These are phyloP conservation scores for Fusarium sp. DNA, from an alignment of 2,329 filamentous ascomycete genomes.

Conservation along the genomic window DNA sequence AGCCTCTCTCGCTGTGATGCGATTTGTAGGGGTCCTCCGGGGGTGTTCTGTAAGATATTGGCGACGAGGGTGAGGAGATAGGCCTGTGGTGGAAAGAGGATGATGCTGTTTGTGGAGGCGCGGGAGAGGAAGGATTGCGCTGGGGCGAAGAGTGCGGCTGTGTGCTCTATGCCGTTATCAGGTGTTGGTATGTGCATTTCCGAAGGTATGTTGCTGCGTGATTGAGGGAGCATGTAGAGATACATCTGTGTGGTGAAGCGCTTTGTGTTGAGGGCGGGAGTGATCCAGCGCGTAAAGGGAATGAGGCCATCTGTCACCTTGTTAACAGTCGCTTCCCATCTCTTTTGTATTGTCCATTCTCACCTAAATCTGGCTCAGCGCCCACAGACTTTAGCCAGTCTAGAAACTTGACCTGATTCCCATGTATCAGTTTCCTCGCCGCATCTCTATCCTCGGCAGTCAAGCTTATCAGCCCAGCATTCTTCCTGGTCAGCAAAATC, in stretches of 20 bases:
- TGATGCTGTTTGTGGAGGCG: conserved; percentile 71
- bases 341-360: conserved; percentile 7
- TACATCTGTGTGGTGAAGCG: conserved; percentile 98
- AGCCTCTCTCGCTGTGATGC: conserved; percentile 62
- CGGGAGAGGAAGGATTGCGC: conserved; percentile 73
- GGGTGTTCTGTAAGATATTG: conserved; percentile 57
- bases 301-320: conserved; percentile 65
- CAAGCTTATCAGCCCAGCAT: conserved; percentile 68
- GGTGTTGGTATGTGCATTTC: conserved; percentile 73
- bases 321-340: conserved; percentile 11
- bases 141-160: conserved; percentile 79
- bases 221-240: conserved; percentile 80
- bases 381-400: conserved; percentile 69
- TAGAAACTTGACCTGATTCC: conserved; percentile 69
- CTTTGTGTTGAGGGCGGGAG: conserved; percentile 74
- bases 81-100: conserved; percentile 90
- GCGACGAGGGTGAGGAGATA: conserved; percentile 72
- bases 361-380: conserved; percentile 72
- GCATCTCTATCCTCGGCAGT: conserved; percentile 66
- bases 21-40: conserved; percentile 49
- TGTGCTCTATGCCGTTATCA: conserved; percentile 72
- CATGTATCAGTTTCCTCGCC: conserved; percentile 75
- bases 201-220: conserved; percentile 43
- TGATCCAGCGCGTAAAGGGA: conserved; percentile 93
- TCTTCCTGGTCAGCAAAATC: conserved; percentile 74